Evolutionary conservation across 345 rosid species (phyloP), one percentile per base, ranked within the genome.

Genomic region (Pistacia vera): DNA sequence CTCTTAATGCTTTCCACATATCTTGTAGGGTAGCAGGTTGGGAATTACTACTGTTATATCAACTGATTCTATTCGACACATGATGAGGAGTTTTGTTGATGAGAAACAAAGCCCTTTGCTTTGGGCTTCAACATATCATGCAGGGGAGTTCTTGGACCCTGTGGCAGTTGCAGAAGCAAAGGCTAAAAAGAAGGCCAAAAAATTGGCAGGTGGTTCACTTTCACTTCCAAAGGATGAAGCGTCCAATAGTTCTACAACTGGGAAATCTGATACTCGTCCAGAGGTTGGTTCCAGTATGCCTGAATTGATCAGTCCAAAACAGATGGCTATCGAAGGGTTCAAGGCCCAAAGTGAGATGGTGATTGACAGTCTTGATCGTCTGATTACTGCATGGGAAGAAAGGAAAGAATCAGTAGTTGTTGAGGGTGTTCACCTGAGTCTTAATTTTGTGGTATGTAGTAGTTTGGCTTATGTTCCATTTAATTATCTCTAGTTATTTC

Each of bases 271-370:
- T 28, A n/a, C 66, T 54, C 79, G 28, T 18, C 55, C 74, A 5
- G 92, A 88, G 58, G 66, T 16, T 66, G 80, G 85, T 73, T 83
- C 88, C 41, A 77, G 80, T 54, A 20, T 74, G n/a, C 69, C 85
- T 0, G 93, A 81, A 10, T 73, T 83, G 82, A 83, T 94, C 81
- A 86, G 92, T 82, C 87, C 87, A 11, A 97, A 97, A 84, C 95
- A 88, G 77, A 94, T 97, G 99, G 99, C 99, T 58, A 71, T 94
- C 61, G 96, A 92, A 92, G 99, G 99, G 70, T 97, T 77, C 56
- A 97, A 97, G 82, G 99, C 99, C 44, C 99, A 97, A 72, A 97
- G 99, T 75, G 99, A 97, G 83, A 97, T 94, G 98, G 99, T 97
- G 14, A 97, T 97, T 30, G 99, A 97, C 73, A 97, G 98, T 85